Conservation (phyloP, 169 alveolate genomes). For the Besnoitia besnoiti region DNA sequence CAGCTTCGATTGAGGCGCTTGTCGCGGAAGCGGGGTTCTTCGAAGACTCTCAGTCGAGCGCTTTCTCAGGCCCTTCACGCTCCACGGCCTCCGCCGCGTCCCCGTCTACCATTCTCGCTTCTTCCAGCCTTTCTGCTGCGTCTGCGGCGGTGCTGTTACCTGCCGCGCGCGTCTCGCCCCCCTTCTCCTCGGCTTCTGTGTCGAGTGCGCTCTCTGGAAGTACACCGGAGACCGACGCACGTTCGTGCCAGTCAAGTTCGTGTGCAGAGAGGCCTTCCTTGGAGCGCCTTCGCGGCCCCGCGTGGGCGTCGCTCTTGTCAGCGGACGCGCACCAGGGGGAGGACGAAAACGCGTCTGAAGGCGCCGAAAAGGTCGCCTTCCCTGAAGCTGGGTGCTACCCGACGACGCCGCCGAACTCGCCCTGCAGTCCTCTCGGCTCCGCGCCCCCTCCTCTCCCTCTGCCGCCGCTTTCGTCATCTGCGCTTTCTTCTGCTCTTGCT, state of each 20-base stretch:
- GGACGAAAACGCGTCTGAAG: background rate
- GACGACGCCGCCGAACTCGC: too few species aligned
- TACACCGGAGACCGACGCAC: background rate
- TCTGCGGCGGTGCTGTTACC: too few species aligned
- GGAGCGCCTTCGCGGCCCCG: too few species aligned
- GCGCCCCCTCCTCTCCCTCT: background rate
- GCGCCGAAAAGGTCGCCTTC: too few species aligned
- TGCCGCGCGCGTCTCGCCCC: too few species aligned
- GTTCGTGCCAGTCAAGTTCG: background rate
- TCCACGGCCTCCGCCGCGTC: background rate
- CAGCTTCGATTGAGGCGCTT: background rate
- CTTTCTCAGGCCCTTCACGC: background rate
- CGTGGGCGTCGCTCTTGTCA: background rate
- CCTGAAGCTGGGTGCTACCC: too few species aligned
- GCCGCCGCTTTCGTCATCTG: background rate
- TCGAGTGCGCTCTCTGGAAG: too few species aligned
- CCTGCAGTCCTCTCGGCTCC: background rate
- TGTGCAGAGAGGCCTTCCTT: background rate
- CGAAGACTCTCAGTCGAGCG: background rate
- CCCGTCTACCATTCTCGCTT: background rate
- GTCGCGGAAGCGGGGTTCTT: background rate
- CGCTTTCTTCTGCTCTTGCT: background rate
- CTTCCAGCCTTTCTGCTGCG: too few species aligned
- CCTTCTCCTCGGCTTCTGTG: too few species aligned
- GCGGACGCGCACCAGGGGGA: background rate